phyloP scores from a whole-genome alignment of 257 asterid genomes.

The Prunella vulgaris region DNA sequence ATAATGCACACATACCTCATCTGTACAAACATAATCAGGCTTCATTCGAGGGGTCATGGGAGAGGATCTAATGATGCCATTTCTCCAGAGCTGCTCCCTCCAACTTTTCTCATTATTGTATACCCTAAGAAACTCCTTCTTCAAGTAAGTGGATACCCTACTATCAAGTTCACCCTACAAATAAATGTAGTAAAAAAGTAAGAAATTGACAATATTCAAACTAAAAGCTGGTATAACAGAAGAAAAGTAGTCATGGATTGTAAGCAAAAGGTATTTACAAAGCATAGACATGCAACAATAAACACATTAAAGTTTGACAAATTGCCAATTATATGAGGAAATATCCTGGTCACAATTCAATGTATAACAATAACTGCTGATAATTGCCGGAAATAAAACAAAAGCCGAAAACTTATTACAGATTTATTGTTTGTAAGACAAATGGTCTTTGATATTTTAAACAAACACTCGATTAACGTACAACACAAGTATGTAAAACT shows the following conservation, averaged over 20 bases:
- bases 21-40: slow-evolving; percentile 74
- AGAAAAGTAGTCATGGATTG: background rate
- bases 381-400: too few relatives aligned
- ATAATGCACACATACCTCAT: slow-evolving; percentile 56
- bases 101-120: slow-evolving; percentile 60
- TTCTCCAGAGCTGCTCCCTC: slow-evolving; percentile 84
- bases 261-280: too few relatives aligned
- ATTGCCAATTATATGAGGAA: too few relatives aligned
- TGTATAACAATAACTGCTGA: too few relatives aligned
- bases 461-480: too few relatives aligned
- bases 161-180: slow-evolving; percentile 64
- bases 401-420: too few relatives aligned
- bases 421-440: too few relatives aligned
- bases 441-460: too few relatives aligned
- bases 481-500: too few relatives aligned
- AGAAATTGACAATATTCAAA: slow-evolving; percentile 9
- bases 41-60: slow-evolving; percentile 55
- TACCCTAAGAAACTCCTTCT: slow-evolving; percentile 64
- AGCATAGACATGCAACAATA: too few relatives aligned
- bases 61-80: slow-evolving; percentile 69
- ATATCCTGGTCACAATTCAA: too few relatives aligned
- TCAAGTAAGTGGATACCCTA: slow-evolving; percentile 58
- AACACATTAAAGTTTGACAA: too few relatives aligned
- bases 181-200: slow-evolving; percentile 15
- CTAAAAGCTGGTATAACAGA: slow-evolving; percentile 7